Evolutionary conservation across 371 early-diverging fungal species (phyloP).

Genomic region (Rhizopus arrhizus): DNA sequence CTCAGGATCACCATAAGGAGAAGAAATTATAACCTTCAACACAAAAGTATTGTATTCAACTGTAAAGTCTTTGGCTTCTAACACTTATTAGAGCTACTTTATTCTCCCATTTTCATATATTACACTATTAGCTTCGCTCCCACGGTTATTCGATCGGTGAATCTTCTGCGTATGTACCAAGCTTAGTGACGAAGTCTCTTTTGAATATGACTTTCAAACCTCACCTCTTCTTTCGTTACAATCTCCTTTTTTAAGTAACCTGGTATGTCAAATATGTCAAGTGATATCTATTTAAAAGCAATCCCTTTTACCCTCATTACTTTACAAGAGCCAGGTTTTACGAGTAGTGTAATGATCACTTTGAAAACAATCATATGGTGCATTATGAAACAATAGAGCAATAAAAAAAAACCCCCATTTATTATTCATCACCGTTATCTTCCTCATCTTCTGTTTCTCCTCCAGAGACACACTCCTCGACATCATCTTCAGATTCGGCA

Average conservation of each 20-base stretch:
- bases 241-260: neutral
- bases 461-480: constrained; percentile 4
- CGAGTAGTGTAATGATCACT: neutral
- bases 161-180: neutral
- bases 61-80: too few relatives aligned
- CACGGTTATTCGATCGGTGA: neutral
- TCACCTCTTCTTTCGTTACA: neutral
- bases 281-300: constrained; percentile 3
- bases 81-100: too few relatives aligned
- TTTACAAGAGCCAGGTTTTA: constrained; percentile 5
- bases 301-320: constrained; percentile 2
- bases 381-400: constrained; percentile 1
- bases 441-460: constrained; percentile 9
- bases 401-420: constrained; percentile 1
- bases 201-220: constrained; percentile 1
- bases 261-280: constrained; percentile 3
- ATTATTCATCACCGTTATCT: constrained; percentile 2
- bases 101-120: too few relatives aligned
- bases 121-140: too few relatives aligned
- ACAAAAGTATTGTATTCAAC: neutral
- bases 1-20: neutral
- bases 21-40: neutral
- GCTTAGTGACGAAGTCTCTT: neutral
- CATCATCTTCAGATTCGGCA: constrained; percentile 4
- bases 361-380: constrained; percentile 4